These are phyloP conservation scores for Penicillium sp. DNA, from an alignment of 2,329 filamentous ascomycete genomes.

Conservation along the genomic window DNA sequence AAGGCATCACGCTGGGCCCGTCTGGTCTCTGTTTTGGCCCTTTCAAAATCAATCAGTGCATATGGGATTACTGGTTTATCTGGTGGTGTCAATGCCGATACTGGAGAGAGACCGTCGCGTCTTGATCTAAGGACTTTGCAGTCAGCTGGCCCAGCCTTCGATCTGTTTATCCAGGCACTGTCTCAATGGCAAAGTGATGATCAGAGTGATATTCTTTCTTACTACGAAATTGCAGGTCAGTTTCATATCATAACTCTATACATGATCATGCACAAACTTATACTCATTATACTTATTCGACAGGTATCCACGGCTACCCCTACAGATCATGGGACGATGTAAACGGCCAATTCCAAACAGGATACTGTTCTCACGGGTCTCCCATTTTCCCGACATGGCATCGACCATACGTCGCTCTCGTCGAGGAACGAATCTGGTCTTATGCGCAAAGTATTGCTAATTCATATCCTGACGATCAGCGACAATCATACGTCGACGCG, in stretches of 20 bases:
- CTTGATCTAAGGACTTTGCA: constrained; percentile 66
- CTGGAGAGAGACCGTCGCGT: constrained; percentile 43
- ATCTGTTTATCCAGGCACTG: constrained; percentile 71
- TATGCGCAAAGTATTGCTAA: constrained; percentile 36
- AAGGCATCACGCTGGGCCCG: not conserved
- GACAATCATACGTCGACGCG: constrained; percentile 45
- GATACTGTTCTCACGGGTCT: constrained; percentile 74
- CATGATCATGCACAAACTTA: no score
- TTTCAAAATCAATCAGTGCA: not conserved
- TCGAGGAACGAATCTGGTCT: constrained; percentile 44
- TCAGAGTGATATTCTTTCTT: constrained; percentile 64
- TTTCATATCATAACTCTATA: no score
- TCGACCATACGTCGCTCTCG: constrained; percentile 68
- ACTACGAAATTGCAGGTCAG: constrained; percentile 72
- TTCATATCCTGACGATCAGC: constrained; percentile 43
- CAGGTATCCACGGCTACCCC: constrained; percentile 78
- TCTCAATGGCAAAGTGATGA: constrained; percentile 66
- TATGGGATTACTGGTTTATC: constrained; percentile 23
- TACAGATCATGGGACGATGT: constrained; percentile 56
- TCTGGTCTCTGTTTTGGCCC: not conserved
- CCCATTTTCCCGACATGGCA: constrained; percentile 80
- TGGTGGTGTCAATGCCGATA: constrained; percentile 23
- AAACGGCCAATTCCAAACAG: constrained; percentile 50
- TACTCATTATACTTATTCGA: not conserved
- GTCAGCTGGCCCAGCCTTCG: constrained; percentile 60